Evolutionary conservation across 106 monocot genomes (phyloP).

Genomic region (Xerophyta viscosa): DNA sequence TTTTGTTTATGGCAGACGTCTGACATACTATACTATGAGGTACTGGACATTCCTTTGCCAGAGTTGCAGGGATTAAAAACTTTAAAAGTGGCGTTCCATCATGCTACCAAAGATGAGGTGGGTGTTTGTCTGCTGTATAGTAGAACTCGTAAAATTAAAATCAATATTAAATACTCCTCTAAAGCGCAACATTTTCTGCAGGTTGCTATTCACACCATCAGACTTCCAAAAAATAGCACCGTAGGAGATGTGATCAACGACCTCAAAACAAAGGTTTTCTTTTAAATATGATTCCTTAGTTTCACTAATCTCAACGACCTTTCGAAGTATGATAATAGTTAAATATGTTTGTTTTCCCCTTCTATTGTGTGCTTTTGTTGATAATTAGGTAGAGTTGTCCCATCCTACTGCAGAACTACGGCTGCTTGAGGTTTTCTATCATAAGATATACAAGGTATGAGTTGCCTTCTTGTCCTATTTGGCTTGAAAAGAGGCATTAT

Average conservation of each 20-base stretch:
- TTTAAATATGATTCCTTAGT: background rate
- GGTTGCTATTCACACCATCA: conserved; percentile 78
- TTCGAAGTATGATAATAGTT: background rate
- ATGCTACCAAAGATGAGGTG: conserved; percentile 92
- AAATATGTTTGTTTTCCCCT: background rate
- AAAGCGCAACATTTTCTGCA: conserved; percentile 18
- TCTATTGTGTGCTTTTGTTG: background rate
- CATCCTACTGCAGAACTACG: conserved; percentile 69
- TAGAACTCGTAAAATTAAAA: too few relatives aligned
- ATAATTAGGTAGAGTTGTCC: conserved; percentile 69
- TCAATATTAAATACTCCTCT: too few relatives aligned
- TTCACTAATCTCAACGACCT: background rate
- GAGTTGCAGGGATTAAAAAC: conserved; percentile 91
- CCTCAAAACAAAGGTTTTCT: conserved; percentile 73
- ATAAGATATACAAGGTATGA: conserved; percentile 86
- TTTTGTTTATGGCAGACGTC: conserved; percentile 48
- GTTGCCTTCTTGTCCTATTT: background rate
- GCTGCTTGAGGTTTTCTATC: conserved; percentile 74
- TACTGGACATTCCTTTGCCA: conserved; percentile 91
- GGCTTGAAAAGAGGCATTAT: background rate
- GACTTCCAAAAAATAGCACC: conserved; percentile 90
- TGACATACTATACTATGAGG: conserved; percentile 96
- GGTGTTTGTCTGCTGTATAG: too few relatives aligned
- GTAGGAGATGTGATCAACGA: conserved; percentile 91
- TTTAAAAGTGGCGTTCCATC: conserved; percentile 96